Base-by-base conservation (phyloP, 192 early-diverging fungal genomes). In the Funneliformis mosseae region DNA sequence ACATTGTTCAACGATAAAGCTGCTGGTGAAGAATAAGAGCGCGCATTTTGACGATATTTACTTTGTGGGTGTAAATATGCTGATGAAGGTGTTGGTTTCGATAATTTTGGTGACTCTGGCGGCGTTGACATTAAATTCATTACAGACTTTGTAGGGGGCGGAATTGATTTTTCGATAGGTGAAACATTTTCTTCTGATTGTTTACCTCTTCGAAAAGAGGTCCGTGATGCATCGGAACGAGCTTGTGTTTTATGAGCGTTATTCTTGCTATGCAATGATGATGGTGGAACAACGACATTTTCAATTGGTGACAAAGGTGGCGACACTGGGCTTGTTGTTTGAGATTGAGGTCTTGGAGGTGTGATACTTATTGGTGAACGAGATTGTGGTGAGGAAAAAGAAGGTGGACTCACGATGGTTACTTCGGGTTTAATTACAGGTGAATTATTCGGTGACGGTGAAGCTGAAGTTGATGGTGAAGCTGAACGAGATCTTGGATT, bases 391-490 rank as follows among this genome's bases (percentile, higher is more conserved):
- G 28, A 14, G 62, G 74, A 18, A n/a, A 62, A 62, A 38, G 59
- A 9, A 61, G 59, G 33, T 62, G 59, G 12, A 41, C 62, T 76
- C 4, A 42, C 33, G 38, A 42, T 76, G 7, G 50, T 76, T 18
- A n/a, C 74, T 11, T 76, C 55, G n/a, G 74, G 74, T 76, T 76
- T 76, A 27, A 76, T 33, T 59, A 63, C 23, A n/a, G 74, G 74
- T 42, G 74, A 76, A 42, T 16, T n/a, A 25, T 63, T 76, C 0
- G 55, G 38, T 18, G 38, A 70, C 8, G 68, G 18, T n/a, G 68
- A 42, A 21, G 68, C 41, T 18, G 68, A 21, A 39, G 74, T 10
- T 39, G 33, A 76, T 10, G 55, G 74, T 41, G 74, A 76, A n/a
- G 74, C 33, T 39, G 74, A 38, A 76, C 74, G 74, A 6, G 74